These are phyloP conservation scores for Westerdykella ornata DNA, from an alignment of 2,329 filamentous ascomycete species.

Conservation along the genomic window DNA sequence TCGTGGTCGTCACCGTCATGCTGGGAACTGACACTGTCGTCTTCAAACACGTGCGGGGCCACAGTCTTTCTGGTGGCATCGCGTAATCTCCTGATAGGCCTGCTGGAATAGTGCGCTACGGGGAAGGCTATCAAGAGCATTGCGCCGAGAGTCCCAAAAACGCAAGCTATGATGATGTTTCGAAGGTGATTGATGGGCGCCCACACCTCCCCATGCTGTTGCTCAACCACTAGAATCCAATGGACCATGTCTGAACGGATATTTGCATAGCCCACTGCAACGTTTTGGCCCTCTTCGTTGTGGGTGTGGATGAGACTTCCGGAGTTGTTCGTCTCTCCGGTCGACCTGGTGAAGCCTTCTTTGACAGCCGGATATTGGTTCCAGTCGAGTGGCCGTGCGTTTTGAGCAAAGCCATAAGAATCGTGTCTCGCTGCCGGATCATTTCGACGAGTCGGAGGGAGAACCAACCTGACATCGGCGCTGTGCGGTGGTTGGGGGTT, in stretches of 20 bases:
- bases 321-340: slow-evolving; percentile 55
- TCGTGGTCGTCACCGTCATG: slow-evolving; percentile 41
- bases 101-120: slow-evolving; percentile 72
- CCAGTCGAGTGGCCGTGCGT: slow-evolving; percentile 49
- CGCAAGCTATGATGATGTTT: slow-evolving; percentile 72
- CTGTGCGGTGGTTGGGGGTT: slow-evolving; percentile 17
- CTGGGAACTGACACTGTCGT: slow-evolving; percentile 35
- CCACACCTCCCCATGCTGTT: slow-evolving; percentile 67
- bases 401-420: slow-evolving; percentile 20
- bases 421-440: slow-evolving; percentile 21
- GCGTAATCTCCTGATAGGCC: slow-evolving; percentile 71
- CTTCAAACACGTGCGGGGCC: slow-evolving; percentile 54
- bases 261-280: slow-evolving; percentile 75
- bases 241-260: slow-evolving; percentile 62
- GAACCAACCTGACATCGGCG: slow-evolving; percentile 26
- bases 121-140: slow-evolving; percentile 68
- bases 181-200: slow-evolving; percentile 67
- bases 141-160: slow-evolving; percentile 73
- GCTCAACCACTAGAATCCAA: slow-evolving; percentile 79
- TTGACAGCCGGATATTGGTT: slow-evolving; percentile 57
- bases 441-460: slow-evolving; percentile 27
- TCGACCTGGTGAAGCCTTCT: slow-evolving; percentile 50
- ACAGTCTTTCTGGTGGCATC: slow-evolving; percentile 69
- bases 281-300: slow-evolving; percentile 63
- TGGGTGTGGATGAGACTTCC: slow-evolving; percentile 60